Percentiles rank a stretch among this genome's conserved stretches.
Evolutionary conservation across 2,329 filamentous ascomycete species (phyloP).

Genomic region (Talaromyces rugulosus): DNA sequence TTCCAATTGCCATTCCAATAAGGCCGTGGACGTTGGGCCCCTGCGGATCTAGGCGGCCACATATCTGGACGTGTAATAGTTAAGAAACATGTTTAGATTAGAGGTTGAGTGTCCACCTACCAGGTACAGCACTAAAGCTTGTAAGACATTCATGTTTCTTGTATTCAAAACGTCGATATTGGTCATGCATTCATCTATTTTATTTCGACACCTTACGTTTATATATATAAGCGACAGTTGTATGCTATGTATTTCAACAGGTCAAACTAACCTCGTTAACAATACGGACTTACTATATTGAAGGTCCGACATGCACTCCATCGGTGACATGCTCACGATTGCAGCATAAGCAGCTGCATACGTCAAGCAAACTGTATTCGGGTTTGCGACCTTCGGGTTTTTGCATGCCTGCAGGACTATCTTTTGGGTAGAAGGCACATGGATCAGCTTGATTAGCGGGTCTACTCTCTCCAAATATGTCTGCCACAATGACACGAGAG

Average conservation of each 20-base stretch:
- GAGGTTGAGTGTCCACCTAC: conserved; percentile 8
- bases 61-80: conserved; percentile 12
- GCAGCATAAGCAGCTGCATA: conserved; percentile 19
- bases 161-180: conserved; percentile 13
- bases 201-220: conserved; percentile 13
- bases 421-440: conserved; percentile 49
- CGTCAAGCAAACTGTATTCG: conserved; percentile 14
- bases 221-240: background rate
- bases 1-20: conserved; percentile 8
- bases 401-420: conserved; percentile 39
- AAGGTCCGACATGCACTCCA: conserved; percentile 14
- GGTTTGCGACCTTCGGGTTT: background rate
- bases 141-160: conserved; percentile 16
- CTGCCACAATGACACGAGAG: conserved; percentile 18
- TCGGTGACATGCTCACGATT: conserved; percentile 11
- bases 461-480: conserved; percentile 40
- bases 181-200: background rate
- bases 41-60: conserved; percentile 13
- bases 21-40: conserved; percentile 13
- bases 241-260: background rate
- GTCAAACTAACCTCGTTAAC: conserved; percentile 14
- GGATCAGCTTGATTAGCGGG: conserved; percentile 53
- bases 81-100: too few species aligned
- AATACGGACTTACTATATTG: conserved; percentile 10
- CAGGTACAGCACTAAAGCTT: conserved; percentile 19